Evolutionary conservation across 495 filamentous ascomycete species (phyloP).

Genomic region (Hypomontagnella monticulosa): DNA sequence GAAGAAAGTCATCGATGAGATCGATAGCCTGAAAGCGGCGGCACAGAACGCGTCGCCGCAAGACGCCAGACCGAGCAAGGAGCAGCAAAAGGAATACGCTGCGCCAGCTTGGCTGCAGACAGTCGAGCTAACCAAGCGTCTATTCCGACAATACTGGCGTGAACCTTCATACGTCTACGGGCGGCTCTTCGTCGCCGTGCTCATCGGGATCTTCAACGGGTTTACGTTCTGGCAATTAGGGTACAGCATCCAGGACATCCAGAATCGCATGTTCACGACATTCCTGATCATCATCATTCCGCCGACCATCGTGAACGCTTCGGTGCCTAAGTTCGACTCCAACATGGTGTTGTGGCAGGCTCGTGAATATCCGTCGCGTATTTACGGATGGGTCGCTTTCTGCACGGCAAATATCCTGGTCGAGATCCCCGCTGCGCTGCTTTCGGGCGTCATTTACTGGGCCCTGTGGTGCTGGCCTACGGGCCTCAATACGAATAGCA

Average conservation of each 20-base stretch:
- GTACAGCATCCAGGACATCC: constrained; percentile 72
- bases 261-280: constrained; percentile 80
- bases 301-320: constrained; percentile 72
- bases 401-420: constrained; percentile 76
- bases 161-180: constrained; percentile 80
- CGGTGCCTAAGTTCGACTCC: constrained; percentile 86
- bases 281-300: constrained; percentile 82
- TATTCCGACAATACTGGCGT: constrained; percentile 84
- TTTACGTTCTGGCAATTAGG: constrained; percentile 87
- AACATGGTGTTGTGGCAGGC: constrained; percentile 80
- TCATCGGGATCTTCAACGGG: constrained; percentile 77
- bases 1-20: constrained; percentile 69
- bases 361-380: constrained; percentile 77
- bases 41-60: constrained; percentile 42
- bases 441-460: constrained; percentile 74
- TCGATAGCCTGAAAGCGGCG: constrained; percentile 71
- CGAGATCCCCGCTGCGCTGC: constrained; percentile 77
- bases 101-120: constrained; percentile 55
- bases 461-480: constrained; percentile 82
- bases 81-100: constrained; percentile 47
- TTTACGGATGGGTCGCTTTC: constrained; percentile 88
- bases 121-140: constrained; percentile 61
- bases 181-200: constrained; percentile 62
- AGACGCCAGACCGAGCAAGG: constrained; percentile 43
- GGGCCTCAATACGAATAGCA: constrained; percentile 71